A percentile compares a stretch with the other conserved stretches of the same genome.
Evolutionary conservation across 352 stramenopile genomes (phyloP).

Genomic region (Aphanomyces stellatus): DNA sequence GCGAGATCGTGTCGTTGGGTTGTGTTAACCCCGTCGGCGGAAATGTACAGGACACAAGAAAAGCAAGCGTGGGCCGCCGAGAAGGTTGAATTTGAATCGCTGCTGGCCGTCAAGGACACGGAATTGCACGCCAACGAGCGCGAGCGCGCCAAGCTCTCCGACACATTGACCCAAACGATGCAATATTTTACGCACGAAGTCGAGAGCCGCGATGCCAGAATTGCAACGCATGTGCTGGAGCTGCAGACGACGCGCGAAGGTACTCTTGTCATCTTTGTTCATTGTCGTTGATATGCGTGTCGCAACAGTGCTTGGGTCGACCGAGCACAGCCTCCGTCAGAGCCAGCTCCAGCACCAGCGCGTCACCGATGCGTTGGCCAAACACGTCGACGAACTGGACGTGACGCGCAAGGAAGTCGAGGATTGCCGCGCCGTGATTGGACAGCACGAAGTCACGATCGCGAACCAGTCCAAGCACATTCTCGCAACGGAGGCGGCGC

Average conservation of each 20-base stretch:
- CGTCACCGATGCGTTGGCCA: neutral
- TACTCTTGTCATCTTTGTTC: too few species aligned
- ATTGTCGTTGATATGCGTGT: too few species aligned
- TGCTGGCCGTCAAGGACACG: neutral
- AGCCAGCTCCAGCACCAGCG: slow-evolving; percentile 4
- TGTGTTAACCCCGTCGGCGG: neutral
- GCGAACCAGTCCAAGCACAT: slow-evolving; percentile 9
- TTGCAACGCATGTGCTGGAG: neutral
- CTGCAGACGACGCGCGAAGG: neutral
- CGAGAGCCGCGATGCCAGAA: neutral
- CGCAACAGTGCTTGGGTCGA: slow-evolving; percentile 4
- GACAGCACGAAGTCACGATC: neutral
- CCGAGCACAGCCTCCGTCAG: neutral
- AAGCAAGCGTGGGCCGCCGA: slow-evolving; percentile 1
- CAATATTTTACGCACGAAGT: slow-evolving; percentile 7
- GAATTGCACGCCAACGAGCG: neutral
- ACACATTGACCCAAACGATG: neutral
- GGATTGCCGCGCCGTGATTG: neutral
- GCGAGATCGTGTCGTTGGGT: neutral
- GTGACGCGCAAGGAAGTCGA: neutral
- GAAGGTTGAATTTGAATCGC: neutral
- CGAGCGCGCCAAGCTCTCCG: neutral
- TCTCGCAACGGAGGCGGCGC: neutral
- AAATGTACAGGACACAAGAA: neutral
- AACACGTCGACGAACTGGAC: slow-evolving; percentile 8